These are phyloP conservation scores for Aspergillus cavernicola DNA, from an alignment of 495 filamentous ascomycete species.

Conservation along the genomic window DNA sequence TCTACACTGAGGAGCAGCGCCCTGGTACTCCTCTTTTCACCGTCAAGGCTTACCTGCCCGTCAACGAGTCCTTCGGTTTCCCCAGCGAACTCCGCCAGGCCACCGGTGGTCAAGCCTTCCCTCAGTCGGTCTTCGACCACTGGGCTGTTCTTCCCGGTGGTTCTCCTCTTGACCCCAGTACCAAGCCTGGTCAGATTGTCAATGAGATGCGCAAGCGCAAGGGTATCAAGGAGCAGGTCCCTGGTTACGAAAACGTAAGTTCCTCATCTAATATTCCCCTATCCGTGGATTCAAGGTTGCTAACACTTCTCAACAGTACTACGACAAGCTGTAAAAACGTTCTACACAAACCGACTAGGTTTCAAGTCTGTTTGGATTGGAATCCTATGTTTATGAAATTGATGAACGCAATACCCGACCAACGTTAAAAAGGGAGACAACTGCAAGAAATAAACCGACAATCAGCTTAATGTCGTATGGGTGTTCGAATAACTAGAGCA, in stretches of 20 bases:
- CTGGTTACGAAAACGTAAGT: constrained; percentile 91
- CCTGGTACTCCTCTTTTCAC: constrained; percentile 98
- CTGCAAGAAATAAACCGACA: constrained; percentile 24
- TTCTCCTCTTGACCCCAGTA: constrained; percentile 79
- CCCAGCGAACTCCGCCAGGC: constrained; percentile 89
- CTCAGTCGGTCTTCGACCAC: constrained; percentile 97
- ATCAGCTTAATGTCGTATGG: constrained; percentile 26
- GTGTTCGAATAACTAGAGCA: constrained; percentile 30
- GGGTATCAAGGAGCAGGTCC: constrained; percentile 95
- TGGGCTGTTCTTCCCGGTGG: constrained; percentile 95
- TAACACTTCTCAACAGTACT: constrained; percentile 73
- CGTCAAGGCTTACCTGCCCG: constrained; percentile 98
- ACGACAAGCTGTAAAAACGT: constrained; percentile 90
- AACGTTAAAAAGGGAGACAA: constrained; percentile 26
- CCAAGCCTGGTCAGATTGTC: constrained; percentile 83
- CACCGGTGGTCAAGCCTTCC: constrained; percentile 98
- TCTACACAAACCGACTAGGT: constrained; percentile 33
- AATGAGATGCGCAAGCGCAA: constrained; percentile 95
- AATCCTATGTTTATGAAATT: constrained; percentile 48
- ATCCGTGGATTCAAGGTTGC: too few relatives aligned
- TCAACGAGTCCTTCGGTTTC: constrained; percentile 99
- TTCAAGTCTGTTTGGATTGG: constrained; percentile 33
- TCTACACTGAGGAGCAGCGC: constrained; percentile 97
- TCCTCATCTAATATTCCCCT: not conserved
- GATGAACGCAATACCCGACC: constrained; percentile 51